Evolutionary conservation across 1,139 yeast genomes (phyloP).

Genomic region (Saccharomycopsis hybrid): DNA sequence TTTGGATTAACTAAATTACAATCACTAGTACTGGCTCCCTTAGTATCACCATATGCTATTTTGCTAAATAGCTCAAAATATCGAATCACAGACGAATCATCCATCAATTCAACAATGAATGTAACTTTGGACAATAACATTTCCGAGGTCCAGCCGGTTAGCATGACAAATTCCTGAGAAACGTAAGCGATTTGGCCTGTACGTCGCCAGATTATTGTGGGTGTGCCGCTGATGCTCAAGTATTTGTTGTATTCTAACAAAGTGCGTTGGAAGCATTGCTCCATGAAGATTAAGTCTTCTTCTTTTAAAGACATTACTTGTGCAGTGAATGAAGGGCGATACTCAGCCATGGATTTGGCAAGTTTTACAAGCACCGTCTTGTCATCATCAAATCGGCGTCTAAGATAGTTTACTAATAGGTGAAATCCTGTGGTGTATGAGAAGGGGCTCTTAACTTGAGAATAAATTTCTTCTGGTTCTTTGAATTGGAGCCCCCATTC

Average conservation of each 20-base stretch:
- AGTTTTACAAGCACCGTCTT: conserved; percentile 67
- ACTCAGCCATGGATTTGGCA: conserved; percentile 85
- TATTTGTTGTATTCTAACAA: conserved; percentile 82
- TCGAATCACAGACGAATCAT: conserved; percentile 78
- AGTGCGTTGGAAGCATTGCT: conserved; percentile 91
- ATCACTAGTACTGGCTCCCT: conserved; percentile 82
- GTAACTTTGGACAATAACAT: conserved; percentile 58
- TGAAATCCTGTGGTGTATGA: conserved; percentile 90
- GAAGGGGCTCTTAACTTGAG: conserved; percentile 66
- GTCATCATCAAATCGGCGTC: conserved; percentile 51
- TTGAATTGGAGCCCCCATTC: conserved; percentile 36
- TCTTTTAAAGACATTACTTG: conserved; percentile 83
- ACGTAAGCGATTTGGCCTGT: conserved; percentile 95
- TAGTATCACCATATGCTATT: conserved; percentile 86
- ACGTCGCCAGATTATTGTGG: conserved; percentile 91
- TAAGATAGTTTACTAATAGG: conserved; percentile 65
- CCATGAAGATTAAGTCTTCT: conserved; percentile 90
- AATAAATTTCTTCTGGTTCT: conserved; percentile 78
- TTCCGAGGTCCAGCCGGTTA: conserved; percentile 84
- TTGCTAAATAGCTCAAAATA: conserved; percentile 80
- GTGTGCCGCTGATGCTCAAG: conserved; percentile 81
- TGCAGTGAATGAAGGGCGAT: conserved; percentile 88
- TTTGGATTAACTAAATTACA: conserved; percentile 49
- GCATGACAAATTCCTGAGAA: conserved; percentile 81
- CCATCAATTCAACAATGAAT: conserved; percentile 84